These are phyloP conservation scores for Sechiopsis laciniata DNA, from an alignment of 306 rosid species.

Conservation along the genomic window DNA sequence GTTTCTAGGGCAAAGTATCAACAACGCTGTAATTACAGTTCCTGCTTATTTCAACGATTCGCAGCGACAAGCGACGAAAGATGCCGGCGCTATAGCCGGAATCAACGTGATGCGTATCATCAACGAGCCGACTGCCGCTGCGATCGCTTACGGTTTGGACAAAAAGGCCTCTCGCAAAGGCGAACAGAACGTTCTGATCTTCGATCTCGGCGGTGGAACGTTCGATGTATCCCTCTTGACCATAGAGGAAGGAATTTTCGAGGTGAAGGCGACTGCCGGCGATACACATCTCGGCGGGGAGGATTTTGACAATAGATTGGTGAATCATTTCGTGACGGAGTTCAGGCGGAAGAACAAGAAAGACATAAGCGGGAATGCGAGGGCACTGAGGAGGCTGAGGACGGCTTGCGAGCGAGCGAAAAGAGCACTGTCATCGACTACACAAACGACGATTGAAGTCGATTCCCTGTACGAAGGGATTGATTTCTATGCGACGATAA, in stretches of 20 bases:
- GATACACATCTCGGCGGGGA: slow-evolving; percentile 87
- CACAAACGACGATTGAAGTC: slow-evolving; percentile 60
- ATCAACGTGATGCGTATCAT: slow-evolving; percentile 65
- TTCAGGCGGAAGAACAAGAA: slow-evolving; percentile 65
- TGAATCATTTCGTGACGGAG: slow-evolving; percentile 63
- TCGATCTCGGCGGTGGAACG: slow-evolving; percentile 71
- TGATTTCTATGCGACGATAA: slow-evolving; percentile 61
- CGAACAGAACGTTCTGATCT: slow-evolving; percentile 69
- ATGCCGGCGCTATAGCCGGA: slow-evolving; percentile 59
- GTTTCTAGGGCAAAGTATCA: slow-evolving; percentile 48
- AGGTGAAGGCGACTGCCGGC: slow-evolving; percentile 77
- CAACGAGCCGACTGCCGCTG: slow-evolving; percentile 79
- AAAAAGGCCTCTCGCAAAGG: slow-evolving; percentile 61
- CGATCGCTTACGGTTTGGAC: slow-evolving; percentile 74
- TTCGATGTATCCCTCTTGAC: slow-evolving; percentile 69
- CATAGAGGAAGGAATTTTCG: slow-evolving; percentile 74
- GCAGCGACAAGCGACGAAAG: slow-evolving; percentile 79
- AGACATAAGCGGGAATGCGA: slow-evolving; percentile 60
- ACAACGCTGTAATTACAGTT: slow-evolving; percentile 68
- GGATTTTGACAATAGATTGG: slow-evolving; percentile 74
- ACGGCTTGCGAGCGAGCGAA: slow-evolving; percentile 75
- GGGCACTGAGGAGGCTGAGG: slow-evolving; percentile 68
- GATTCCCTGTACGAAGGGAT: slow-evolving; percentile 76
- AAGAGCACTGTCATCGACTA: slow-evolving; percentile 60
- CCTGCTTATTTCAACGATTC: slow-evolving; percentile 88